phyloP scores from a whole-genome alignment of 257 asterid genomes.

The Solanum rostratum region DNA sequence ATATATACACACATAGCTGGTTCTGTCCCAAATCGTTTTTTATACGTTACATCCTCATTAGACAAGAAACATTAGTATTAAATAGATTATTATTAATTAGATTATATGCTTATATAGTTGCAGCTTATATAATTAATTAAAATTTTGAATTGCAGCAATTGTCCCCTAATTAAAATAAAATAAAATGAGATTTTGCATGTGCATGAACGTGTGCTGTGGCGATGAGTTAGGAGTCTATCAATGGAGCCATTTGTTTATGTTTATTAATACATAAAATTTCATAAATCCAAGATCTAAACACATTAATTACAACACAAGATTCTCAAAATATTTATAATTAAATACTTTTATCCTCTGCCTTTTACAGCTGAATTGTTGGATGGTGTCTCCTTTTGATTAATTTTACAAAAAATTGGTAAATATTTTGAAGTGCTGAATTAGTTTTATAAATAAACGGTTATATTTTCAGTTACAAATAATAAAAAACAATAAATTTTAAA shows the following conservation, averaged over 20 bases:
- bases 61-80: neutral
- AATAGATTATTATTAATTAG: neutral
- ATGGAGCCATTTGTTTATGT: neutral
- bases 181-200: neutral
- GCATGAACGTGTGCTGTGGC: constrained; percentile 15
- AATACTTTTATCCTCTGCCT: neutral
- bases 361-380: neutral
- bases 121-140: neutral
- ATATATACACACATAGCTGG: neutral
- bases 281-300: neutral
- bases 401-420: neutral
- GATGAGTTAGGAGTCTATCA: neutral
- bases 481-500: no score
- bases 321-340: neutral
- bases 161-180: neutral
- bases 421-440: neutral
- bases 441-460: neutral
- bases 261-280: neutral
- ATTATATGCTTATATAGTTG: neutral
- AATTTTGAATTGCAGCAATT: neutral
- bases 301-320: neutral
- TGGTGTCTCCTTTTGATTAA: neutral
- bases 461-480: neutral
- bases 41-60: neutral
- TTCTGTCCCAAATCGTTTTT: neutral